Evolutionary conservation across 345 rosid genomes (phyloP).

Genomic region (Ricinus communis): DNA sequence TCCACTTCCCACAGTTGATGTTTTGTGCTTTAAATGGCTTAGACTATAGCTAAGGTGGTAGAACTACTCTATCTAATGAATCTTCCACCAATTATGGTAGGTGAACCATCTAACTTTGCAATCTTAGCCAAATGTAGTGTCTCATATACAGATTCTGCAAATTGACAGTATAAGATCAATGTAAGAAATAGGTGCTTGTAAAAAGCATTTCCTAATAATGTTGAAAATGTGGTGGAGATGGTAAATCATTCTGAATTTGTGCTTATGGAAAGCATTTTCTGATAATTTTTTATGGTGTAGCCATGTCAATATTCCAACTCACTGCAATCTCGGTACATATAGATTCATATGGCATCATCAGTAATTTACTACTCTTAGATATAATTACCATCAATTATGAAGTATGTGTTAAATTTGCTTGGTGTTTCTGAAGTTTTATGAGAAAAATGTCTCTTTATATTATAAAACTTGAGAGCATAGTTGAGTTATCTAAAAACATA

Average conservation of each 20-base stretch:
- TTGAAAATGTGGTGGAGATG: not conserved
- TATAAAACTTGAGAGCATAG: not conserved
- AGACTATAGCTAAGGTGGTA: not conserved
- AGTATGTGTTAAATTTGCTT: not conserved
- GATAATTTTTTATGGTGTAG: too few species aligned
- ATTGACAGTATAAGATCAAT: not conserved
- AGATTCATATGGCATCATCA: not conserved
- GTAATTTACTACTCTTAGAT: not conserved
- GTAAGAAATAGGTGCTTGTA: not conserved
- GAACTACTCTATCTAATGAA: not conserved
- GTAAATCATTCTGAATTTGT: not conserved
- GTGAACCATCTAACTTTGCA: not conserved
- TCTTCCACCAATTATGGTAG: not conserved
- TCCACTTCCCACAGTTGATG: not conserved
- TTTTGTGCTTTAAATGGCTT: not conserved
- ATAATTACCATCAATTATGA: not conserved
- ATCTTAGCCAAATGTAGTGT: not conserved
- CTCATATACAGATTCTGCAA: not conserved
- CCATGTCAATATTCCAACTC: too few species aligned
- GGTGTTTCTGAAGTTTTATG: too few species aligned
- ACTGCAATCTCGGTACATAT: too few species aligned
- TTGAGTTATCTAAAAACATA: not conserved
- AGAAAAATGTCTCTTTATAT: not conserved
- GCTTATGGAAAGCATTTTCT: too few species aligned
- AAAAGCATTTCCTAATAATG: not conserved